These are phyloP conservation scores for Verticillium tricorpus DNA, from an alignment of 2,329 filamentous ascomycete genomes.

Conservation along the genomic window DNA sequence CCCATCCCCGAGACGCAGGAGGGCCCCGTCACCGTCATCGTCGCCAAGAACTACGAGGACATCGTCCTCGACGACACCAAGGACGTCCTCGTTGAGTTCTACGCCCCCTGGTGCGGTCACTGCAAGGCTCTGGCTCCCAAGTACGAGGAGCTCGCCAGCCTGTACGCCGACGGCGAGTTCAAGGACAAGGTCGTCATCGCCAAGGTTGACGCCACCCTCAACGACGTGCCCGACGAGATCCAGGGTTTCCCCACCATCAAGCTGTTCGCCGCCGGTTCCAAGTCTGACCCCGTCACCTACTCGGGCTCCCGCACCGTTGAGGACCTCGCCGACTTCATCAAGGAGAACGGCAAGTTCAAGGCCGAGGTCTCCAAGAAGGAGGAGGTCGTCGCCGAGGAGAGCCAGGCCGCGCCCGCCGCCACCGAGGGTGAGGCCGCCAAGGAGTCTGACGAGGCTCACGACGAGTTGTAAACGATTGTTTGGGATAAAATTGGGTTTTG, in stretches of 20 bases:
- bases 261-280: conserved; percentile 87
- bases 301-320: conserved; percentile 81
- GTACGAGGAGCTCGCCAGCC: conserved; percentile 84
- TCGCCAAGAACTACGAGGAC: conserved; percentile 90
- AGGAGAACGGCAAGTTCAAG: conserved; percentile 91
- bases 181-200: conserved; percentile 85
- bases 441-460: conserved; percentile 45
- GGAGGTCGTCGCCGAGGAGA: conserved; percentile 51
- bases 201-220: conserved; percentile 94
- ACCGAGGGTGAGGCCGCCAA: conserved; percentile 43
- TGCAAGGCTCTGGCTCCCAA: conserved; percentile 97
- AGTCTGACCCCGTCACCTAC: conserved; percentile 83
- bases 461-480: conserved; percentile 64
- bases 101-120: conserved; percentile 98
- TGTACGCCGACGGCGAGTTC: conserved; percentile 74
- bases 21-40: conserved; percentile 79
- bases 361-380: conserved; percentile 58
- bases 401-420: conserved; percentile 43
- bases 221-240: conserved; percentile 96
- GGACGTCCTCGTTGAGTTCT: conserved; percentile 97
- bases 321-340: conserved; percentile 87
- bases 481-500: conserved; percentile 9
- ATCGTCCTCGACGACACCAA: conserved; percentile 90
- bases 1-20: conserved; percentile 92
- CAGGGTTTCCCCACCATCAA: conserved; percentile 99